Conservation (phyloP, 805 yeast species). For the Zygoascus bituminiphila region DNA sequence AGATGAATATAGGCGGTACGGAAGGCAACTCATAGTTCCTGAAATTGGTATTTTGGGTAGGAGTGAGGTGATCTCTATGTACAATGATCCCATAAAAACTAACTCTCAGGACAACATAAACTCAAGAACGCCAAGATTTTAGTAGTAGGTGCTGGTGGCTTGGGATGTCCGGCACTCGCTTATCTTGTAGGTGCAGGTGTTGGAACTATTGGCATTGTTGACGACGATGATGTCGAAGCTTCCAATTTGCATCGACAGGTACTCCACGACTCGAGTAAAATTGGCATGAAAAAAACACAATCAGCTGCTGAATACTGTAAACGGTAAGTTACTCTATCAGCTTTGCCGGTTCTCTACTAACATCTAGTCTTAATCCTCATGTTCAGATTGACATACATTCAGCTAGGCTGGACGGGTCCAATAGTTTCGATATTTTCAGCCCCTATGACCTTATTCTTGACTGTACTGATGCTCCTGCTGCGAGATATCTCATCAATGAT, state of each 20-base stretch:
- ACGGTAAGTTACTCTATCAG: constrained; percentile 14
- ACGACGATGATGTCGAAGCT: constrained; percentile 72
- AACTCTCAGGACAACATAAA: constrained; percentile 41
- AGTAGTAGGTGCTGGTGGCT: constrained; percentile 94
- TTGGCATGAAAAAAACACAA: constrained; percentile 67
- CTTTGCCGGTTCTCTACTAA: background rate
- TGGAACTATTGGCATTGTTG: constrained; percentile 79
- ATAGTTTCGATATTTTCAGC: constrained; percentile 56
- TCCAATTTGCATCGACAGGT: constrained; percentile 89
- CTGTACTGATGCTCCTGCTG: constrained; percentile 89
- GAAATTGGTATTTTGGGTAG: constrained; percentile 44
- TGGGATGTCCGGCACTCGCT: constrained; percentile 85
- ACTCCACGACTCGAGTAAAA: constrained; percentile 56
- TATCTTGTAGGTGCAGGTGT: constrained; percentile 85
- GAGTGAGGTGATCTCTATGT: no score
- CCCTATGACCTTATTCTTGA: constrained; percentile 73
- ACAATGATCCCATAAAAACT: no score
- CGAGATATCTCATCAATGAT: constrained; percentile 82
- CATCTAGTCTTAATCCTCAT: constrained; percentile 50
- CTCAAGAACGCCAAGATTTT: constrained; percentile 53
- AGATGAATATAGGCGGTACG: constrained; percentile 77
- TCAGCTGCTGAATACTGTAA: constrained; percentile 57
- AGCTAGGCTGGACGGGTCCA: constrained; percentile 41
- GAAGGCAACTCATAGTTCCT: constrained; percentile 93
- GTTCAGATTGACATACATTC: constrained; percentile 49